Conservation (phyloP, 2,329 filamentous ascomycete species). For the Cordyceps cicadae region DNA sequence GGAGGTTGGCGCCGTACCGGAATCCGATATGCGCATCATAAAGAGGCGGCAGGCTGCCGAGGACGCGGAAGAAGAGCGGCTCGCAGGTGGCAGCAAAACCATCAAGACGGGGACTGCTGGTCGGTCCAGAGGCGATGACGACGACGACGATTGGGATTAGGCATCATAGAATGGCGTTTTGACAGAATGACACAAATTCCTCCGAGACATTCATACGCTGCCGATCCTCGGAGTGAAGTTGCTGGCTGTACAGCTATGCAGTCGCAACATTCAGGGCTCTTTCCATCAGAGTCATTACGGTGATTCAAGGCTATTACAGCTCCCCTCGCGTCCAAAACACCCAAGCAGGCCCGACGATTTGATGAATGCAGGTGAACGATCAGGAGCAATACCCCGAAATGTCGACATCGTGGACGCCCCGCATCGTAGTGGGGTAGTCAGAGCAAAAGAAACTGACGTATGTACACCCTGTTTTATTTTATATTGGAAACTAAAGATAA, state of each 20-base stretch:
- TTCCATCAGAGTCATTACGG: background rate
- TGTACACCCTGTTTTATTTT: too few species aligned
- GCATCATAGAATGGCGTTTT: background rate
- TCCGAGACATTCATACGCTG: background rate
- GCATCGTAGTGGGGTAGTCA: slow-evolving; percentile 2
- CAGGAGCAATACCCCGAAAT: background rate
- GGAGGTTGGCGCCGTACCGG: slow-evolving; percentile 69
- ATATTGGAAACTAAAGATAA: too few species aligned
- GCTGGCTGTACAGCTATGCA: background rate
- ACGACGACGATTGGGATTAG: slow-evolving; percentile 56
- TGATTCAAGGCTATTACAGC: background rate
- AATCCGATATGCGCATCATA: slow-evolving; percentile 68
- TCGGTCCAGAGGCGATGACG: slow-evolving; percentile 34
- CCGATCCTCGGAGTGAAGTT: background rate
- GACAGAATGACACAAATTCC: background rate
- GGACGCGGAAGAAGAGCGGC: slow-evolving; percentile 51
- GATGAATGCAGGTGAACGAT: background rate
- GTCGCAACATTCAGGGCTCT: background rate
- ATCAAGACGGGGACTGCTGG: slow-evolving; percentile 43
- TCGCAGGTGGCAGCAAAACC: slow-evolving; percentile 35
- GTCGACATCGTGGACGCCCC: background rate
- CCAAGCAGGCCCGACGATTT: background rate
- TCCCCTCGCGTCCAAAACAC: background rate
- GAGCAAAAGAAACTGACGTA: too few species aligned
- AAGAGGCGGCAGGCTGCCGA: slow-evolving; percentile 52